phyloP scores from a whole-genome alignment of 1,284 basidiomycete genomes.

The Calocybe gambosa region DNA sequence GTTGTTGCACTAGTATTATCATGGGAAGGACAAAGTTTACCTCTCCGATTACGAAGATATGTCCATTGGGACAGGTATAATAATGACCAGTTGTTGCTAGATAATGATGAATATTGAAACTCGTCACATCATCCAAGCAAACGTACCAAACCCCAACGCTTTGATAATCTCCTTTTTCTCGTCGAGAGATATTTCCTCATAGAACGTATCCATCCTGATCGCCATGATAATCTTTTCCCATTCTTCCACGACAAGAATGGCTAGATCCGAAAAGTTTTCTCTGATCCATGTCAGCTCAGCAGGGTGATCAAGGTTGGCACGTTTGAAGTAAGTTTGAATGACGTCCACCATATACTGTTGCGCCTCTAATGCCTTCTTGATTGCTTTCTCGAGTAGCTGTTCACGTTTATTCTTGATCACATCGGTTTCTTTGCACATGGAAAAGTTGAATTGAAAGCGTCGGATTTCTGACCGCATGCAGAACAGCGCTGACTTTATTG shows the following conservation, averaged over 20 bases:
- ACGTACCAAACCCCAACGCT: slow-evolving; percentile 38
- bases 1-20: not conserved
- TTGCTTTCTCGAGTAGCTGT: slow-evolving; percentile 13
- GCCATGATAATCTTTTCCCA: slow-evolving; percentile 25
- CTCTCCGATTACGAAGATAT: slow-evolving; percentile 40
- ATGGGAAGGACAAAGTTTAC: slow-evolving; percentile 5
- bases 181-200: slow-evolving; percentile 37
- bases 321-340: slow-evolving; percentile 9
- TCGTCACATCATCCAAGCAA: not conserved
- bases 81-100: slow-evolving; percentile 44
- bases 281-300: slow-evolving; percentile 24
- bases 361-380: slow-evolving; percentile 13
- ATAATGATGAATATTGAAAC: not conserved
- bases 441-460: slow-evolving; percentile 30
- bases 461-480: slow-evolving; percentile 35
- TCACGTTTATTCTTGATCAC: slow-evolving; percentile 2
- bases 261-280: slow-evolving; percentile 23
- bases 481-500: slow-evolving; percentile 28
- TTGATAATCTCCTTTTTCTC: slow-evolving; percentile 42
- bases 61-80: slow-evolving; percentile 49
- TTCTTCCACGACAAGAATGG: slow-evolving; percentile 22
- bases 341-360: not conserved
- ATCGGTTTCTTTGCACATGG: slow-evolving; percentile 20
- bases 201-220: slow-evolving; percentile 27
- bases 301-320: slow-evolving; percentile 16